These are phyloP conservation scores for Ophiocordyceps camponoti-rufipedis DNA, from an alignment of 2,329 filamentous ascomycete species.

Conservation along the genomic window DNA sequence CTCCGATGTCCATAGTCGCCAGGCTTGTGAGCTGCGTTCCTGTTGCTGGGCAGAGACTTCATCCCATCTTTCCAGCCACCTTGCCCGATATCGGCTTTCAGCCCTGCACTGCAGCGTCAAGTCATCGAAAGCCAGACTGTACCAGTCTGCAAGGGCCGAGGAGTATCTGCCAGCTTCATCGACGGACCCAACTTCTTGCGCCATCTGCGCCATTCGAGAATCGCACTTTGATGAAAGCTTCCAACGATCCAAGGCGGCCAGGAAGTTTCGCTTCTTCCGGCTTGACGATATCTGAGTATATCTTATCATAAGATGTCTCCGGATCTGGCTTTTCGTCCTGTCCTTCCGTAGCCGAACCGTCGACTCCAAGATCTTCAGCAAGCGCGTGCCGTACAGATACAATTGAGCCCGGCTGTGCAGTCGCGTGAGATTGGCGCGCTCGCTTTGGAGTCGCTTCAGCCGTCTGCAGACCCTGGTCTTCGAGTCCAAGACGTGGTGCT, in stretches of 20 bases:
- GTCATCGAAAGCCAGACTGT: slow-evolving; percentile 4
- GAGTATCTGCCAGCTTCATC: slow-evolving; percentile 3
- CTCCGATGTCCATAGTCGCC: slow-evolving; percentile 13
- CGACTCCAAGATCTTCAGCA: slow-evolving; percentile 10
- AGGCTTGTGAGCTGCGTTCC: slow-evolving; percentile 9
- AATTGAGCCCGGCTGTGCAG: slow-evolving; percentile 11
- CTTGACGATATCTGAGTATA: slow-evolving; percentile 16
- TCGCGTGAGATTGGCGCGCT: slow-evolving; percentile 5
- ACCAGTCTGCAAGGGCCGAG: slow-evolving; percentile 7
- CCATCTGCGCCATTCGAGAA: slow-evolving; percentile 4
- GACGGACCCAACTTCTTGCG: slow-evolving; percentile 4
- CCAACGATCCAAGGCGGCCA: slow-evolving; percentile 14
- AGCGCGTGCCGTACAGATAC: slow-evolving; percentile 12
- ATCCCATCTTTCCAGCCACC: slow-evolving; percentile 7
- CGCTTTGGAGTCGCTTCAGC: slow-evolving; percentile 3
- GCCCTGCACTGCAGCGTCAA: slow-evolving; percentile 5
- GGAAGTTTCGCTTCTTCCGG: slow-evolving; percentile 15
- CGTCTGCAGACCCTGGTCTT: slow-evolving; percentile 3
- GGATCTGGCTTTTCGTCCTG: slow-evolving; percentile 11
- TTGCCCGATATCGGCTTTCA: slow-evolving; percentile 6
- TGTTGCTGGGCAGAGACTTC: slow-evolving; percentile 7
- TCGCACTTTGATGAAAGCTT: slow-evolving; percentile 4
- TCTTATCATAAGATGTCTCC: slow-evolving; percentile 15
- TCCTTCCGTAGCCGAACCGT: slow-evolving; percentile 9
- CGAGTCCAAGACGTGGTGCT: not conserved